A percentile compares a stretch with the other conserved stretches of the same genome.
These are phyloP conservation scores for Ambrosia trifida DNA, from an alignment of 129 eudicot genomes.

Conservation along the genomic window DNA sequence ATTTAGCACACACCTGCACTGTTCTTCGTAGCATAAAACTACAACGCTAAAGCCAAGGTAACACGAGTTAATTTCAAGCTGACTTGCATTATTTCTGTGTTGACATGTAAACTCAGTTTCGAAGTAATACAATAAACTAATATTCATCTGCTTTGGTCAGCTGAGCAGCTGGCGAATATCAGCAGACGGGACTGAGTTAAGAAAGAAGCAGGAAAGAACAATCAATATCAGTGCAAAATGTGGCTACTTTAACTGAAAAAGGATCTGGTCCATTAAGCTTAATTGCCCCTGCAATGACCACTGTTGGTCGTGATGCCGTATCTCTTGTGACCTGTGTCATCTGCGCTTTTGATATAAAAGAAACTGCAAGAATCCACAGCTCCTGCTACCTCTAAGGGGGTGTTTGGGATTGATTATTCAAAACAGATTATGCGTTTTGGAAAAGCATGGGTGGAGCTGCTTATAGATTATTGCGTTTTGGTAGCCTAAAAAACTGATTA, in stretches of 20 bases:
- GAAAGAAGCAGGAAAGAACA: slow-evolving; percentile 74
- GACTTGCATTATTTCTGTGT: background rate
- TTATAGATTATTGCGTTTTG: too few species aligned
- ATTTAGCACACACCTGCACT: background rate
- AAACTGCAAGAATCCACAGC: slow-evolving; percentile 86
- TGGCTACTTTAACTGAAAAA: slow-evolving; percentile 51
- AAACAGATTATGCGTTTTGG: too few species aligned
- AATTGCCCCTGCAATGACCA: slow-evolving; percentile 82
- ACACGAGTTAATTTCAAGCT: slow-evolving; percentile 5
- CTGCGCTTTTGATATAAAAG: slow-evolving; percentile 85
- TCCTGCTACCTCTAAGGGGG: slow-evolving; percentile 61
- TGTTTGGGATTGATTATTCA: too few species aligned
- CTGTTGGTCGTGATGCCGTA: slow-evolving; percentile 95
- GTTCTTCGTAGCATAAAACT: slow-evolving; percentile 18
- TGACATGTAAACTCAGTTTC: slow-evolving; percentile 19
- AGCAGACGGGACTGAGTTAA: slow-evolving; percentile 69
- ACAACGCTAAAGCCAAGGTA: slow-evolving; percentile 79
- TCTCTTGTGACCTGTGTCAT: slow-evolving; percentile 65
- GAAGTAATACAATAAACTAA: slow-evolving; percentile 7
- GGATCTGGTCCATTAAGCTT: slow-evolving; percentile 55
- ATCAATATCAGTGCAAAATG: slow-evolving; percentile 47
- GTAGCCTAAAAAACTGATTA: too few species aligned
- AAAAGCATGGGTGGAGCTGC: too few species aligned
- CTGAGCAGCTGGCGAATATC: slow-evolving; percentile 99
- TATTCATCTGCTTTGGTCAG: slow-evolving; percentile 40